Evolutionary conservation across 495 filamentous ascomycete species (phyloP), one percentile per base, ranked within the genome.

Genomic region (Penicillium subrubescens): DNA sequence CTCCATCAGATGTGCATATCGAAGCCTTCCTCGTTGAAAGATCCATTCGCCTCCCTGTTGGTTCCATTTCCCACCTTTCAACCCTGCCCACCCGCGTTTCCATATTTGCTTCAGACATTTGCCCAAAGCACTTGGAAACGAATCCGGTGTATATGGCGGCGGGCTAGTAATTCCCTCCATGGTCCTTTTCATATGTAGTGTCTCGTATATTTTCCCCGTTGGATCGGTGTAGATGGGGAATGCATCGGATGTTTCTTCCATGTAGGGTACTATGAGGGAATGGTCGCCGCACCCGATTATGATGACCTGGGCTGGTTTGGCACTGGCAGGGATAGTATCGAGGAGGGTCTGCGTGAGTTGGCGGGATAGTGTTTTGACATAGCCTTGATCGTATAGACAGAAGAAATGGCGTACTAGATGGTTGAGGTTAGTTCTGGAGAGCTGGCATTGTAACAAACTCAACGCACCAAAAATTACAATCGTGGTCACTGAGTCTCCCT

Each of bases 221-320:
- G 64, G 65, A 37, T 74, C 72, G 19, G 63, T 63, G 61, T 74
- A 74, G 15, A 74, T 64, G 6, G 69, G 69, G 53, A 74, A 67
- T 0, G 15, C 46, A 29, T 63, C 61, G 5, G 60, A 44, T 0
- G 69, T 74, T 29, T 70, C 64, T 44, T 65, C 60, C 33, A 70
- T 65, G 46, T 70, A 74, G 0, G 71, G 71, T 0, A 54, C 65
- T 5, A 74, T 74, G 4, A 66, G 57, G 0, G 65, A 39, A 12
- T 62, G 65, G 43, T 70, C 67, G 10, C 71, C 71, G 37, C 71
- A 74, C 0, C 71, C 71, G 44, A 74, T 70, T 19, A 74, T 74
- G 7, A 74, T 72, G 2, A 74, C 62, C 34, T 74, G 71, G 5
- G 65, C 63, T 21, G 71, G 69, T 41, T 65, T 63, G 14, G 64